phyloP scores from a whole-genome alignment of 2,329 filamentous ascomycete genomes.

The Diaporthe citrichinensis region DNA sequence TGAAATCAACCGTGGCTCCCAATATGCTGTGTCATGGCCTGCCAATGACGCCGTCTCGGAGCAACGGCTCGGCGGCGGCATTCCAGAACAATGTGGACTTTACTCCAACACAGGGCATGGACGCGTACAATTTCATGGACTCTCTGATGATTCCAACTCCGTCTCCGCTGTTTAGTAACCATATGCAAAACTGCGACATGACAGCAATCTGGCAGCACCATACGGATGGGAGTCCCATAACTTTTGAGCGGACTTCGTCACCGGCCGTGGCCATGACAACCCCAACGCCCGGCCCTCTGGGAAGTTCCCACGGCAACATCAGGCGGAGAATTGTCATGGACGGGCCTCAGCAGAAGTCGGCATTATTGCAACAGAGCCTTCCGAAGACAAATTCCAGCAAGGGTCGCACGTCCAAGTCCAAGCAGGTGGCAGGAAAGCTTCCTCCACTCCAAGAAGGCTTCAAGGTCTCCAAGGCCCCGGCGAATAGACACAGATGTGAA shows the following conservation, averaged over 20 bases:
- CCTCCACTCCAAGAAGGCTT: slow-evolving; percentile 29
- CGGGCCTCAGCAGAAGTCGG: slow-evolving; percentile 38
- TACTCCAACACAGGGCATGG: slow-evolving; percentile 38
- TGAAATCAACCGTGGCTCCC: slow-evolving; percentile 39
- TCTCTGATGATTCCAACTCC: slow-evolving; percentile 38
- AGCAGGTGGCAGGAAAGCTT: slow-evolving; percentile 26
- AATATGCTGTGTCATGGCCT: slow-evolving; percentile 37
- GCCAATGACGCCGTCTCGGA: slow-evolving; percentile 38
- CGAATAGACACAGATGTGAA: slow-evolving; percentile 37
- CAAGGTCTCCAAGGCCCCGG: slow-evolving; percentile 37
- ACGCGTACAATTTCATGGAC: slow-evolving; percentile 31
- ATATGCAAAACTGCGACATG: slow-evolving; percentile 34
- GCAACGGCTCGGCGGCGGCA: slow-evolving; percentile 8
- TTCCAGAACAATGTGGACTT: slow-evolving; percentile 35
- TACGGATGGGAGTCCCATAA: slow-evolving; percentile 37
- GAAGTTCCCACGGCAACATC: slow-evolving; percentile 33
- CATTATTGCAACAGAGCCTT: slow-evolving; percentile 38
- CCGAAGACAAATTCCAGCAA: slow-evolving; percentile 35
- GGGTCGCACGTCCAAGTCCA: slow-evolving; percentile 34
- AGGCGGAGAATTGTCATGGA: slow-evolving; percentile 39
- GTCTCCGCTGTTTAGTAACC: slow-evolving; percentile 33
- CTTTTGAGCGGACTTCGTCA: slow-evolving; percentile 38
- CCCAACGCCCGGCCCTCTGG: slow-evolving; percentile 31
- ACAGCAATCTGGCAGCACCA: slow-evolving; percentile 39
- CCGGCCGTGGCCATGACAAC: slow-evolving; percentile 36